Base-by-base conservation (phyloP, 352 stramenopile species). In the Pythium rhizo-oryzae region DNA sequence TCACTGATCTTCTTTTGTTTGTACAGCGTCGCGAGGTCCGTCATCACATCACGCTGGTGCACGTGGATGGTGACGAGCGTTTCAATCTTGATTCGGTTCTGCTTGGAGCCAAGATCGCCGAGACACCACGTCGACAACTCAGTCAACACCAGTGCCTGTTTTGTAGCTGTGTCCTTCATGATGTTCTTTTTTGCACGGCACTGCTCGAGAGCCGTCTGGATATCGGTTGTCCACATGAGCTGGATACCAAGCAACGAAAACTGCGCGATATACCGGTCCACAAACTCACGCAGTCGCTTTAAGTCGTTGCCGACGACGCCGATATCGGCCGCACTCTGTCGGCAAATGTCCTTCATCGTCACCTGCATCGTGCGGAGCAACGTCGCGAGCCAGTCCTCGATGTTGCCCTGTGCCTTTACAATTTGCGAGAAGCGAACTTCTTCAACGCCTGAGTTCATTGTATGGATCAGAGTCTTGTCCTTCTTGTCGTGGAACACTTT, bases 1-100 rank as follows among this genome's bases (percentile, higher is more conserved):
- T 99, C 96, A 7, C 86, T 95, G 59, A 99, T 98, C 70, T 98
- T 98, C 75, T 99, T 99, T 56, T 96, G 87, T 66, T 97, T 96
- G 81, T 98, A 97, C 19, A 99, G 79, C 2, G 88, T 85, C 16
- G 85, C 85, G 4, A 99, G 77, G 68, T 99, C 96, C 11, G 91
- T 96, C 72, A 98, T 98, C 54, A 99, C 97, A 70, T 99, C 97
- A 49, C 94, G 88, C 72, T 99, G 97, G 61, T 99, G 97, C 19
- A 99, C 97, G 77, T 99, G 96, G 64, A 99, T 98, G 12, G 97
- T 99, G 66, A 99, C 95, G 19, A 99, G 79, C 7, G 97, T 99
- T 75, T 99, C 97, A 35, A 99, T 98, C 69, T 99, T 99, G 65
- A 97, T 98, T 46, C 97, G 94, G 59, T 99, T 99, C 30, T 98